Base-by-base conservation (phyloP, 768 basidiomycete species). In the Boletales sp. region DNA sequence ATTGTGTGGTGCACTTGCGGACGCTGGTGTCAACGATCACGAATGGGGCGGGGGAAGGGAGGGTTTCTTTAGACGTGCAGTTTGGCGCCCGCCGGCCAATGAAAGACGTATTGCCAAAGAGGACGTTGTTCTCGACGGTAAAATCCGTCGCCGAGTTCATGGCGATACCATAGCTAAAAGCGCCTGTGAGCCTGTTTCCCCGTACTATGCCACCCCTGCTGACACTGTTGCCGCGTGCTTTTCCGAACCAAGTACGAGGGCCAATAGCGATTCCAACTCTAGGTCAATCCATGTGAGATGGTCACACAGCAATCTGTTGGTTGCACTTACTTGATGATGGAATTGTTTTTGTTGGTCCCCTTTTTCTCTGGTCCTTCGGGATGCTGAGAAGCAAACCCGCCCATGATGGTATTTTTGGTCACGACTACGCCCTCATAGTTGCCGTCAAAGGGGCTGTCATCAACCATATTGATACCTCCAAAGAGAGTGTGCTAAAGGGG, bases 191-290 rank as follows among this genome's bases (percentile, higher is more conserved):
- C 30, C 64, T 66, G 65, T 90, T 90, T 61, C 78, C 69, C 15
- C 68, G 57, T 18, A 88, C 81, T 6, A 72, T 70, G 7, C 77
- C 87, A n/a, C 73, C 72, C 34, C 63, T 70, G 62, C 72, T 78
- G 58, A 79, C 74, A 51, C 83, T 82, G 48, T 77, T 78, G 19
- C 74, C 73, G 55, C 73, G 86, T 45, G 66, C 60, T 55, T 77
- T 68, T 3, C 82, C 84, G 51, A 88, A 89, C 88, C 88, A 90
- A 14, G 80, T 82, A 11, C 79, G 79, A 9, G 89, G 86, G 9
- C 89, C 88, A 14, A 90, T 77, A 28, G 87, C 88, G 42, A 90
- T 83, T n/a, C 84, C 88, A 58, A 90, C 82, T 64, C 87, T 89
- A 14, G 8, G 25, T 28, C 25, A 28, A 28, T 28, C 25, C 25